These are phyloP conservation scores for Bryum argenteum DNA, from an alignment of 225 moss, liverwort and hornwort genomes.

Conservation along the genomic window DNA sequence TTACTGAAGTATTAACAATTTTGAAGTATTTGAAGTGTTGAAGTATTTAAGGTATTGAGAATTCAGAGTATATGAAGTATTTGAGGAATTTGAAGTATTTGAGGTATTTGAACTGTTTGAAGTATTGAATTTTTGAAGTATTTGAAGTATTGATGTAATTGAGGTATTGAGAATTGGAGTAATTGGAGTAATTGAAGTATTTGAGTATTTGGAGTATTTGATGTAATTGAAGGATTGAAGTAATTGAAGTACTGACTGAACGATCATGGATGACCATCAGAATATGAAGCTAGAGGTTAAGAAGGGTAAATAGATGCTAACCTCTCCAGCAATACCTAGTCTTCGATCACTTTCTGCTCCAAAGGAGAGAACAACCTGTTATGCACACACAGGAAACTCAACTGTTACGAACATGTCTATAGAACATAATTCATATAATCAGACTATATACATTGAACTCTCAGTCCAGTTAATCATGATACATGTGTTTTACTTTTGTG, in stretches of 20 bases:
- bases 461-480: neutral
- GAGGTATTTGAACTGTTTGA: too few relatives aligned
- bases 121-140: too few relatives aligned
- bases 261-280: neutral
- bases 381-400: conserved; percentile 20
- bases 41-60: too few relatives aligned
- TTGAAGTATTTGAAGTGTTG: too few relatives aligned
- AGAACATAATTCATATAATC: conserved; percentile 12
- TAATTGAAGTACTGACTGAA: conserved; percentile 13
- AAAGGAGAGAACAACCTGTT: conserved; percentile 93
- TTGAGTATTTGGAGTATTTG: too few relatives aligned
- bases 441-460: conserved; percentile 2
- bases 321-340: conserved; percentile 84
- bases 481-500: conserved; percentile 1
- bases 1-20: too few relatives aligned
- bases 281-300: neutral
- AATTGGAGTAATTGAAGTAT: too few relatives aligned
- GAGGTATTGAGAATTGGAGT: too few relatives aligned
- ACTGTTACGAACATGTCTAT: neutral
- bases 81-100: too few relatives aligned
- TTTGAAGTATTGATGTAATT: too few relatives aligned
- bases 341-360: conserved; percentile 92
- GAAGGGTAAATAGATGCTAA: conserved; percentile 32
- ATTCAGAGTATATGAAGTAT: too few relatives aligned
- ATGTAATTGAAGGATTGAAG: too few relatives aligned